Percentiles rank a stretch among this genome's conserved stretches.
These are phyloP conservation scores for Botrytis tulipae DNA, from an alignment of 2,329 filamentous ascomycete genomes.

Conservation along the genomic window DNA sequence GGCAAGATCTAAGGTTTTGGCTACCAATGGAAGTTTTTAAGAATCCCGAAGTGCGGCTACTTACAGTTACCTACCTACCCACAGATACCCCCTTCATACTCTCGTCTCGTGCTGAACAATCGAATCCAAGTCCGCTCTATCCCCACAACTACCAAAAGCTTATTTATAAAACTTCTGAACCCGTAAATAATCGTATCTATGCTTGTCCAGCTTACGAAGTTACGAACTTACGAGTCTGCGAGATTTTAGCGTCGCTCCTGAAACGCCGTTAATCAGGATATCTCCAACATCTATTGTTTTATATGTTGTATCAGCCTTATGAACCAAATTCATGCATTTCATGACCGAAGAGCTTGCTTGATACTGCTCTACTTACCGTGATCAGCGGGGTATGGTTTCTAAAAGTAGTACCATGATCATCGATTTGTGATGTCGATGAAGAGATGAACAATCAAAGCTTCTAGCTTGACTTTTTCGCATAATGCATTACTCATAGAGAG, in stretches of 20 bases:
- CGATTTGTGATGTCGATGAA: slow-evolving; percentile 9
- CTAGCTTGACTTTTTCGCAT: not conserved
- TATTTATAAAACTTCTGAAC: not conserved
- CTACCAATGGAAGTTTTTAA: not conserved
- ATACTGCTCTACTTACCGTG: not conserved
- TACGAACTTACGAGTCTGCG: not conserved
- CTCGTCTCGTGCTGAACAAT: slow-evolving; percentile 6
- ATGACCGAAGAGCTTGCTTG: not conserved
- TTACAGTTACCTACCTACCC: slow-evolving; percentile 1
- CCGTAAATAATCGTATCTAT: not conserved
- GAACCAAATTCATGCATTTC: slow-evolving; percentile 16
- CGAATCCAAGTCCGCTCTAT: not conserved
- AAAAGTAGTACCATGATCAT: slow-evolving; percentile 7
- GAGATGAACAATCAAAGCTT: slow-evolving; percentile 15
- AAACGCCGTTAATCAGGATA: not conserved
- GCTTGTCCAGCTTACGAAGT: not conserved
- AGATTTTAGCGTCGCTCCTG: not conserved
- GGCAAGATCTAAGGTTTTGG: slow-evolving; percentile 17
- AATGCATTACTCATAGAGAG: slow-evolving; percentile 3
- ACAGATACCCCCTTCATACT: slow-evolving; percentile 17
- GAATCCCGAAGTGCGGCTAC: slow-evolving; percentile 13
- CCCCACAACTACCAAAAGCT: not conserved
- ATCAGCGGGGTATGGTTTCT: not conserved
- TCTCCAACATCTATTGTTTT: slow-evolving; percentile 20
- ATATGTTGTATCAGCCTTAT: slow-evolving; percentile 19